Evolutionary conservation across 176 grass and related monocot species (phyloP).

Genomic region (Oryza officinalis): DNA sequence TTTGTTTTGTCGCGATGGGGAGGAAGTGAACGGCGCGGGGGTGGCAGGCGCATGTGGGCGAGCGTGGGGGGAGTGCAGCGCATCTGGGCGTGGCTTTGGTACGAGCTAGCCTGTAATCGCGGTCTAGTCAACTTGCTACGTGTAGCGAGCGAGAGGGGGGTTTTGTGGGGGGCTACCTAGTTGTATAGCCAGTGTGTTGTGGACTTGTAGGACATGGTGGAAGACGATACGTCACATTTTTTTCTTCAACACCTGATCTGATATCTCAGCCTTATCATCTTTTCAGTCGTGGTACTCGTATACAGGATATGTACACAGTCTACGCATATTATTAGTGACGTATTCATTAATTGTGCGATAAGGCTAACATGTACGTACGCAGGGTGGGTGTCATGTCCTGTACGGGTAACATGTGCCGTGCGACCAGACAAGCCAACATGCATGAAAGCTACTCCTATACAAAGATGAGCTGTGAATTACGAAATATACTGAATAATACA

Average conservation of each 20-base stretch:
- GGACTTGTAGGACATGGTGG: not conserved
- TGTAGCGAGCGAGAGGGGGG: not conserved
- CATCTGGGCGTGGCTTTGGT: not conserved
- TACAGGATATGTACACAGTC: not conserved
- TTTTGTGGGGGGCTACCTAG: not conserved
- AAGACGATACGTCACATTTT: not conserved
- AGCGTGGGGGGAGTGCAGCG: not conserved
- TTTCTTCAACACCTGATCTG: not conserved
- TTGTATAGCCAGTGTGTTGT: not conserved
- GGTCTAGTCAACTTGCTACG: conserved; percentile 34
- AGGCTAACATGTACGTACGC: not conserved
- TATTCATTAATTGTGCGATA: not conserved
- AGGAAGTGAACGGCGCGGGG: not conserved
- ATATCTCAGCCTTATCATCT: not conserved
- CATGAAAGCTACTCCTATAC: too few species aligned
- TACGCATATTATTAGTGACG: not conserved
- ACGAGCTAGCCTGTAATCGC: conserved; percentile 5
- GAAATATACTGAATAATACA: not conserved
- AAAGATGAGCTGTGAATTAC: not conserved
- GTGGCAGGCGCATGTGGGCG: conserved; percentile 20
- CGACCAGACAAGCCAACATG: not conserved
- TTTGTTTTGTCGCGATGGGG: conserved; percentile 11
- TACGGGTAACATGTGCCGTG: not conserved
- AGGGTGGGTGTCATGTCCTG: not conserved
- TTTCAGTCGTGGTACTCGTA: not conserved